These are phyloP conservation scores for Pulveroboletus sp. DNA, from an alignment of 768 basidiomycete genomes.

Conservation along the genomic window DNA sequence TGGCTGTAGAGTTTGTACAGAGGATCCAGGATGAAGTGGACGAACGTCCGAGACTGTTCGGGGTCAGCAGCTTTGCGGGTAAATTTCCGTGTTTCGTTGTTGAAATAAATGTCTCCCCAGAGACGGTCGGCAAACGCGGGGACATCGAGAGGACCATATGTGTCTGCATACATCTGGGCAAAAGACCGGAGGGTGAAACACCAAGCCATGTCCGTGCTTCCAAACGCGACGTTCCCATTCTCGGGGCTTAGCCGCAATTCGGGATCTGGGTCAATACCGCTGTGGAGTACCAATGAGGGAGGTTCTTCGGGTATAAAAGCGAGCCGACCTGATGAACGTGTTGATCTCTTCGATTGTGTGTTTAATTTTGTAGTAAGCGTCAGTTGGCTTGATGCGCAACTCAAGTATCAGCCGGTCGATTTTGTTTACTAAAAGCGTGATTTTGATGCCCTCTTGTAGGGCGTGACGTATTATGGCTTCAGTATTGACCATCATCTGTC, in stretches of 20 bases:
- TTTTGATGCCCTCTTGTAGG: conserved; percentile 82
- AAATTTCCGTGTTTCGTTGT: conserved; percentile 81
- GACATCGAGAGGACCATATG: conserved; percentile 84
- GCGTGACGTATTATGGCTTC: conserved; percentile 87
- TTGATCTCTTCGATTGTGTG: conserved; percentile 99
- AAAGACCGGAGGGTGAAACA: conserved; percentile 94
- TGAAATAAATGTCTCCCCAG: conserved; percentile 98
- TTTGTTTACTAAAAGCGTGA: conserved; percentile 95
- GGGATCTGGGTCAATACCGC: conserved; percentile 84
- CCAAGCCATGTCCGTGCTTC: conserved; percentile 96
- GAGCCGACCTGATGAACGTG: conserved; percentile 80
- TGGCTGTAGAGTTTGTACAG: conserved; percentile 96
- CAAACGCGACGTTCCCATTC: conserved; percentile 94
- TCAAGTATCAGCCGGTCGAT: conserved; percentile 96
- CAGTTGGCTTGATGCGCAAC: conserved; percentile 88
- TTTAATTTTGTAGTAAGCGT: conserved; percentile 98
- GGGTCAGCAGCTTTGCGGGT: conserved; percentile 74
- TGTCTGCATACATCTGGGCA: conserved; percentile 93
- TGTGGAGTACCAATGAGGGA: conserved; percentile 23
- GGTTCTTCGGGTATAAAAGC: background rate
- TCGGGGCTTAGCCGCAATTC: conserved; percentile 89
- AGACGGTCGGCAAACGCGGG: conserved; percentile 81
- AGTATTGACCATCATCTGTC: conserved; percentile 86
- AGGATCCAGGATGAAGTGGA: conserved; percentile 94
- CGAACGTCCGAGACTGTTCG: conserved; percentile 79